phyloP scores from a whole-genome alignment of 768 basidiomycete species.

The Fistulinella prunicolor region DNA sequence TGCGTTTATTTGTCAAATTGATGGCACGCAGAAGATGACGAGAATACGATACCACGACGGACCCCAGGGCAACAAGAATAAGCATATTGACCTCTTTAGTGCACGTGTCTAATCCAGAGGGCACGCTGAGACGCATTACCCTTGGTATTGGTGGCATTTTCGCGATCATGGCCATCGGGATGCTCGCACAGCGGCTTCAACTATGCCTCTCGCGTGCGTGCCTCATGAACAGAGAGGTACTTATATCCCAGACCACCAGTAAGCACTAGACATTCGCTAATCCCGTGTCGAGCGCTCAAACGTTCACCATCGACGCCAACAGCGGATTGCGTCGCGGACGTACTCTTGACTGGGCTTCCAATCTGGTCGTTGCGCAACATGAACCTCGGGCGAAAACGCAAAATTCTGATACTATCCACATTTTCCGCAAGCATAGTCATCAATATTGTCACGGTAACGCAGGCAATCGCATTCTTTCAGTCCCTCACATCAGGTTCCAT shows the following conservation, averaged over 20 bases:
- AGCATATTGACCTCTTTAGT: slow-evolving; percentile 25
- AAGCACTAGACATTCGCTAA: slow-evolving; percentile 3
- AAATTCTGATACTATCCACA: slow-evolving; percentile 16
- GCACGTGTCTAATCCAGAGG: slow-evolving; percentile 20
- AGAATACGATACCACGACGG: neutral
- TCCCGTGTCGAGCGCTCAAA: neutral
- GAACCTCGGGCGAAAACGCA: slow-evolving; percentile 14
- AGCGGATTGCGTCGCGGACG: slow-evolving; percentile 24
- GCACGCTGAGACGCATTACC: slow-evolving; percentile 1
- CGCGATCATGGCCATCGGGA: slow-evolving; percentile 6
- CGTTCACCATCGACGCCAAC: neutral
- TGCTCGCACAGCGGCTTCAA: slow-evolving; percentile 9
- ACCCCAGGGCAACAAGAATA: slow-evolving; percentile 22
- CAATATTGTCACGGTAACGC: slow-evolving; percentile 15
- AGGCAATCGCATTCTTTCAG: slow-evolving; percentile 8
- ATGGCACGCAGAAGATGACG: neutral
- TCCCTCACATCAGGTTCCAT: slow-evolving; percentile 8
- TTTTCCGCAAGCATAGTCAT: slow-evolving; percentile 23
- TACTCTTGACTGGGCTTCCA: slow-evolving; percentile 21
- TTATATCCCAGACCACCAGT: slow-evolving; percentile 21
- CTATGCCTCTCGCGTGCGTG: slow-evolving; percentile 7
- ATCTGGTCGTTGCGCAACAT: slow-evolving; percentile 14
- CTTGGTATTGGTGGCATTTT: slow-evolving; percentile 16
- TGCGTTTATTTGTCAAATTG: neutral
- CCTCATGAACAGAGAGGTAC: slow-evolving; percentile 1